These are phyloP conservation scores for Ziziphus jujuba DNA, from an alignment of 306 rosid species.

Conservation along the genomic window DNA sequence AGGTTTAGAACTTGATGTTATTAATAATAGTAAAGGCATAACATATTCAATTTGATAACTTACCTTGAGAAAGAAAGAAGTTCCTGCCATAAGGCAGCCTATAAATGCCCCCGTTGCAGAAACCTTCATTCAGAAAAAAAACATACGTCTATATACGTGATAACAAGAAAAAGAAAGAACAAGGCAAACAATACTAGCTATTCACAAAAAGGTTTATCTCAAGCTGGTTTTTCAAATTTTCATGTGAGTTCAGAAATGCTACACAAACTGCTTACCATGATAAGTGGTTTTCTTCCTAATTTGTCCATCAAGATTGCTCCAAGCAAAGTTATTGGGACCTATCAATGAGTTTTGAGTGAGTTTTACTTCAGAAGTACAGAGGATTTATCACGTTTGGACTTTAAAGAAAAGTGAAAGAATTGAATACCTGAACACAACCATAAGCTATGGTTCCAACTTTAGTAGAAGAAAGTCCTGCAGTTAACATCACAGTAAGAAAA, in stretches of 20 bases:
- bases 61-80: conserved; percentile 49
- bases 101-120: conserved; percentile 54
- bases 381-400: neutral
- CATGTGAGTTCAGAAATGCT: neutral
- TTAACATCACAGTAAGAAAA: conserved; percentile 3
- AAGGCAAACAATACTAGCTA: neutral
- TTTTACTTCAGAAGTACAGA: neutral
- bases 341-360: conserved; percentile 10
- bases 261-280: conserved; percentile 34
- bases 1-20: conserved; percentile 2
- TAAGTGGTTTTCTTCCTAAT: conserved; percentile 52
- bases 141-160: neutral
- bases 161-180: neutral
- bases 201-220: neutral
- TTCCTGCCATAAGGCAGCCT: conserved; percentile 50
- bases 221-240: neutral
- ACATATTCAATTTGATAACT: neutral
- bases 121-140: conserved; percentile 34
- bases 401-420: neutral
- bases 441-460: conserved; percentile 65
- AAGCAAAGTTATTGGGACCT: conserved; percentile 48
- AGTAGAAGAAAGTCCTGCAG: conserved; percentile 59
- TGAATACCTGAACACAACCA: conserved; percentile 62
- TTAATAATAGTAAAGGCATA: neutral
- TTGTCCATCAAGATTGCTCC: conserved; percentile 47